Evolutionary conservation across 371 early-diverging fungal genomes (phyloP).

Genomic region (Mucor ambiguus): DNA sequence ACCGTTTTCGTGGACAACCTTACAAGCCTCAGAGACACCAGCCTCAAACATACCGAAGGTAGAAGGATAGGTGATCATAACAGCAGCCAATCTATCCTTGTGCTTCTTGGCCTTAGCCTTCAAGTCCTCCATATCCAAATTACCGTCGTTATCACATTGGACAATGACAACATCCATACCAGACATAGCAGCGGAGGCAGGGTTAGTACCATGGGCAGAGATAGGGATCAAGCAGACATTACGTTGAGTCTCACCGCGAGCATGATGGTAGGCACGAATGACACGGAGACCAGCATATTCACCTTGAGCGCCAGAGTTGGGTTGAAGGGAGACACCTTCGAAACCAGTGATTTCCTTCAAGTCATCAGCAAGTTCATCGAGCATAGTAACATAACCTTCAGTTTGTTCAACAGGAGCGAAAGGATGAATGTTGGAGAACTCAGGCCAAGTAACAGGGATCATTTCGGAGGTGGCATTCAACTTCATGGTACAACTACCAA

Average conservation of each 20-base stretch:
- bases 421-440: constrained; percentile 93
- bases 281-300: constrained; percentile 96
- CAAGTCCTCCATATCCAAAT: constrained; percentile 89
- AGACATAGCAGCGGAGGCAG: constrained; percentile 98
- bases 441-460: constrained; percentile 98
- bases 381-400: constrained; percentile 85
- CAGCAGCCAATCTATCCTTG: constrained; percentile 83
- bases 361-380: constrained; percentile 84
- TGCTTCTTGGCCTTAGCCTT: constrained; percentile 85
- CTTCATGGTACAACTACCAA: constrained; percentile 99
- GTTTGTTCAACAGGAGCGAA: constrained; percentile 94
- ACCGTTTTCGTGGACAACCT: constrained; percentile 87
- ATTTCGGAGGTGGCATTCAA: constrained; percentile 97
- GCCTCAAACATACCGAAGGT: constrained; percentile 98
- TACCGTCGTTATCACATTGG: constrained; percentile 89
- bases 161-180: constrained; percentile 93
- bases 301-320: constrained; percentile 98
- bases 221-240: constrained; percentile 95
- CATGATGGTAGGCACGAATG: constrained; percentile 89
- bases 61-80: constrained; percentile 98
- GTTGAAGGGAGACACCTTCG: constrained; percentile 90
- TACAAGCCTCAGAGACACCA: constrained; percentile 81
- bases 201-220: constrained; percentile 98
- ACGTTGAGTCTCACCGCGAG: constrained; percentile 82
- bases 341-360: constrained; percentile 93